Conservation (phyloP, 495 filamentous ascomycete species). For the Hypoxylon perforatum region DNA sequence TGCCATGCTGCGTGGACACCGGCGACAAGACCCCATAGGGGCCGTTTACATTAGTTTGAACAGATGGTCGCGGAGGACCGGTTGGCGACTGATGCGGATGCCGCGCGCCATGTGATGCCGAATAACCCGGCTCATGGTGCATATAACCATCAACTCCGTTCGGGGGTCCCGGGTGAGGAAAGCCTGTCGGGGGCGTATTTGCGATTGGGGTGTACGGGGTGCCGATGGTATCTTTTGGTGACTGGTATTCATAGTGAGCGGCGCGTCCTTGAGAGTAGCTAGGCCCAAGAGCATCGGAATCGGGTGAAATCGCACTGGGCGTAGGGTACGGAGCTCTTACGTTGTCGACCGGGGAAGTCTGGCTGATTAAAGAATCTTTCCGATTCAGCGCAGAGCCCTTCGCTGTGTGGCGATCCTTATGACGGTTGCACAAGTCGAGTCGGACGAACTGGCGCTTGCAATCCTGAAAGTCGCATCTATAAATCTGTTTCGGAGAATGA, state of each 20-base stretch:
- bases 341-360: constrained; percentile 62
- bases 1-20: constrained; percentile 57
- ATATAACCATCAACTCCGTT: constrained; percentile 57
- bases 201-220: constrained; percentile 62
- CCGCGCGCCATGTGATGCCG: constrained; percentile 47
- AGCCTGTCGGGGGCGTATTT: constrained; percentile 59
- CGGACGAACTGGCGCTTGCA: constrained; percentile 92
- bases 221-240: constrained; percentile 59
- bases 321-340: constrained; percentile 55
- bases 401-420: constrained; percentile 95
- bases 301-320: constrained; percentile 61
- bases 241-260: constrained; percentile 63
- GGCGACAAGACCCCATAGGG: constrained; percentile 62
- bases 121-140: constrained; percentile 55
- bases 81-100: constrained; percentile 56
- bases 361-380: constrained; percentile 79
- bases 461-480: constrained; percentile 91
- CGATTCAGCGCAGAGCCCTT: constrained; percentile 93
- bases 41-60: constrained; percentile 56
- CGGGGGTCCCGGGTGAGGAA: constrained; percentile 46
- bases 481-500: constrained; percentile 96
- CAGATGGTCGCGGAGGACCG: constrained; percentile 54
- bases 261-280: constrained; percentile 56
- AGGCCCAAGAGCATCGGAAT: constrained; percentile 58
- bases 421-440: constrained; percentile 91